Conservation (phyloP, 805 yeast species). For the Candida silvicultrix region DNA sequence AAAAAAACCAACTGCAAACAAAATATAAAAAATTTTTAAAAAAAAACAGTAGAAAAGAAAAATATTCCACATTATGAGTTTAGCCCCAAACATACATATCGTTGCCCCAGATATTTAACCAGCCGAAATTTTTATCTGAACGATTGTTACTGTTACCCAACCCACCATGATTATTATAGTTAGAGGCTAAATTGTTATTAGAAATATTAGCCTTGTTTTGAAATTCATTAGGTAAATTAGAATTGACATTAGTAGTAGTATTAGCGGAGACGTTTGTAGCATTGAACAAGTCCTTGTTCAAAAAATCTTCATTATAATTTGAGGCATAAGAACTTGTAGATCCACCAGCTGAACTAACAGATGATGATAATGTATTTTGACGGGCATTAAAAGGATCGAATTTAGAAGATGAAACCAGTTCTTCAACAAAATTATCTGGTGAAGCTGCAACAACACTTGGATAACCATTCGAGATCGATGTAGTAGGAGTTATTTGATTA, state of each 20-base stretch:
- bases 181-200: neutral
- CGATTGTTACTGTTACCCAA: neutral
- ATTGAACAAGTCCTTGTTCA: neutral
- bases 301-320: neutral
- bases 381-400: slow-evolving; percentile 3
- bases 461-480: neutral
- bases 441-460: slow-evolving; percentile 11
- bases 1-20: neutral
- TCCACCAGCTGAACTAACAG: slow-evolving; percentile 12
- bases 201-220: neutral
- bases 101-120: slow-evolving; percentile 24
- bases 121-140: slow-evolving; percentile 14
- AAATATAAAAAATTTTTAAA: neutral
- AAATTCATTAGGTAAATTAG: slow-evolving; percentile 1
- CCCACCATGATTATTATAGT: neutral
- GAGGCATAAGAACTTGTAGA: neutral
- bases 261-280: too few species aligned
- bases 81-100: slow-evolving; percentile 26
- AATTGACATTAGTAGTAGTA: slow-evolving; percentile 1
- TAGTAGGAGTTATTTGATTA: neutral
- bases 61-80: neutral
- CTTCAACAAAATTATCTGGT: slow-evolving; percentile 17
- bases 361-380: slow-evolving; percentile 11
- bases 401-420: slow-evolving; percentile 3
- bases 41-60: neutral